Base-by-base conservation (phyloP, 1,139 yeast species). In the Pichiaceae sp. region DNA sequence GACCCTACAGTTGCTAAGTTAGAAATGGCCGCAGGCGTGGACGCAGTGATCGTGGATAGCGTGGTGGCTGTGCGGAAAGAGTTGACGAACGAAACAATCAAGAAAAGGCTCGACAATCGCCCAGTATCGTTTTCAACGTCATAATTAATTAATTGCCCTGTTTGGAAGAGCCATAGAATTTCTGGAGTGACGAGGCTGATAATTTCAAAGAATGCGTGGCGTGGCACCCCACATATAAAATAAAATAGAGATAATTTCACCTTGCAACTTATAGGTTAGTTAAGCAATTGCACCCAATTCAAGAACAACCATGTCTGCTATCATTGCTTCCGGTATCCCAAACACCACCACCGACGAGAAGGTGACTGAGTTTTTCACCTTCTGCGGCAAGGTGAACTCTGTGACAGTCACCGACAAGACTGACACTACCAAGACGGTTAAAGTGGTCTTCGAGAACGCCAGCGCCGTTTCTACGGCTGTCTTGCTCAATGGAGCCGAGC, bases 31-130 rank as follows among this genome's bases (percentile, higher is more conserved):
- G 91, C 94, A 9, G 97, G 97, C 12, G 96, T 91, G 7, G 97
- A 91, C 64, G 98, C 98, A 0, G 97, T 91, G 17, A 91, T 91
- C 62, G 97, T 86, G 4, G 97, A 91, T 59, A 81, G 87, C 43
- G 97, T 91, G 3, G 67, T 89, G 54, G 96, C 96, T 0, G 95
- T 89, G 12, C 71, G 96, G 53, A 83, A 82, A 50, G 96, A 89
- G 4, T 68, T 89, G 47, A 68, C 78, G 38, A 63, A 38, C 18
- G 36, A 31, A 17, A 35, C 33, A 2, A 33, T 26, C 26, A 32
- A 32, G 25, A 14, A 24, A n/a, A n/a, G n/a, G 30, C 9, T n/a
- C n/a, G n/a, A n/a, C n/a, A n/a, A n/a, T n/a, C n/a, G n/a, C n/a
- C n/a, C n/a, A n/a, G 12, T 11, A 11, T 23, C 12, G 26, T 12